These are phyloP conservation scores for Pyrenophora teres DNA, from an alignment of 2,329 filamentous ascomycete species.

Conservation along the genomic window DNA sequence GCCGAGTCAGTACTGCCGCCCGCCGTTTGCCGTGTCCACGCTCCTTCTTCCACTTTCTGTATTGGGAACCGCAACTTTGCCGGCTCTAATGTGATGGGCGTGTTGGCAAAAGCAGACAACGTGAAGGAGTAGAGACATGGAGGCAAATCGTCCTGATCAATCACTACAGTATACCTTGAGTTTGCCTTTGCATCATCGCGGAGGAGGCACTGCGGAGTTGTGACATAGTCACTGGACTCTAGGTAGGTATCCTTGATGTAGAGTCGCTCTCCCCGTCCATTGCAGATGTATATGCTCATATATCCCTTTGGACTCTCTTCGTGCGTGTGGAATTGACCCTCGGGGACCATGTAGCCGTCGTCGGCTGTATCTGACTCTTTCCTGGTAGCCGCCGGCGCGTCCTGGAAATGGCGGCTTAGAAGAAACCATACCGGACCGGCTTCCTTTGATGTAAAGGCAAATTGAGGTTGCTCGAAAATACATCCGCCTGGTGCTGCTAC, in stretches of 20 bases:
- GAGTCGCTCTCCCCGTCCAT: slow-evolving; percentile 70
- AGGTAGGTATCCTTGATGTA: slow-evolving; percentile 73
- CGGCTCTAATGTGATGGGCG: slow-evolving; percentile 63
- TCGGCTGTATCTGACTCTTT: slow-evolving; percentile 40
- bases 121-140: slow-evolving; percentile 80
- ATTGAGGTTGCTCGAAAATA: slow-evolving; percentile 68
- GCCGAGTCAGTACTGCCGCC: slow-evolving; percentile 81
- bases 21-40: slow-evolving; percentile 79
- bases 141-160: slow-evolving; percentile 79
- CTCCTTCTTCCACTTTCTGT: slow-evolving; percentile 62
- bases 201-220: slow-evolving; percentile 89
- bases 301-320: slow-evolving; percentile 64
- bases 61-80: slow-evolving; percentile 66
- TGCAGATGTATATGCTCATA: slow-evolving; percentile 84
- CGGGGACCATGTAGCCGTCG: slow-evolving; percentile 33
- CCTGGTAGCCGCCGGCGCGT: slow-evolving; percentile 52
- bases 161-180: slow-evolving; percentile 65
- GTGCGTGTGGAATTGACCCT: slow-evolving; percentile 27
- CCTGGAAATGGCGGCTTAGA: slow-evolving; percentile 80
- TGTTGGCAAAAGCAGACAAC: slow-evolving; percentile 77
- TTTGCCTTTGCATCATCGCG: slow-evolving; percentile 66
- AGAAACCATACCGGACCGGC: slow-evolving; percentile 79
- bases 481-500: slow-evolving; percentile 70
- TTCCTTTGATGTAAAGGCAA: slow-evolving; percentile 57
- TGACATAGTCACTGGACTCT: slow-evolving; percentile 83